These are phyloP conservation scores for Cruciata laevipes DNA, from an alignment of 257 asterid species.

Conservation along the genomic window DNA sequence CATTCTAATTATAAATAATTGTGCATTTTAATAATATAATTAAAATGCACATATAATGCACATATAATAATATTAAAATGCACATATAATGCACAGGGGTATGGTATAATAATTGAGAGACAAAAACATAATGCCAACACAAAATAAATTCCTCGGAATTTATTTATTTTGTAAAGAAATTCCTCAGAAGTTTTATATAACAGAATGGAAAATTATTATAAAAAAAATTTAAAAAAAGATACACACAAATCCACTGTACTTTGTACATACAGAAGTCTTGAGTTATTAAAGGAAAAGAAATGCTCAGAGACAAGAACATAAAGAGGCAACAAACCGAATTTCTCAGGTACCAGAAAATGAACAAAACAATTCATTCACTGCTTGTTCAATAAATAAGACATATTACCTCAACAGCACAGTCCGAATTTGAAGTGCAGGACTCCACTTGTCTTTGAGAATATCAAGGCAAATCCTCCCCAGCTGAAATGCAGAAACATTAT, in stretches of 20 bases:
- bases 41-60: too few relatives aligned
- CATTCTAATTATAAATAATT: too few relatives aligned
- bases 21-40: too few relatives aligned
- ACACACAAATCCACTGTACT: too few relatives aligned
- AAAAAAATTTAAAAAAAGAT: too few relatives aligned
- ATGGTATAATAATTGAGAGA: too few relatives aligned
- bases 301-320: not conserved
- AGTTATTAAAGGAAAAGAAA: too few relatives aligned
- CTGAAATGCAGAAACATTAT: constrained; percentile 21
- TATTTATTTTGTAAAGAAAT: too few relatives aligned
- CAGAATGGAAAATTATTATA: too few relatives aligned
- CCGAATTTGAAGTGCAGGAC: constrained; percentile 99
- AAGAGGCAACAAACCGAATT: not conserved
- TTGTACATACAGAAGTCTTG: not conserved
- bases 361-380: not conserved
- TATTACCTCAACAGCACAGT: constrained; percentile 90
- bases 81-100: too few relatives aligned
- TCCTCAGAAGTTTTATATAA: not conserved
- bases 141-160: not conserved
- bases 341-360: constrained; percentile 2
- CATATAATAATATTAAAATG: too few relatives aligned
- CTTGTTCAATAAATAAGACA: not conserved
- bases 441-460: constrained; percentile 98
- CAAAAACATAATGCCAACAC: not conserved
- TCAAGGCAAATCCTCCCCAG: constrained; percentile 99